Conservation (phyloP, 331 rosid species). For the Stylosanthes scabra region DNA sequence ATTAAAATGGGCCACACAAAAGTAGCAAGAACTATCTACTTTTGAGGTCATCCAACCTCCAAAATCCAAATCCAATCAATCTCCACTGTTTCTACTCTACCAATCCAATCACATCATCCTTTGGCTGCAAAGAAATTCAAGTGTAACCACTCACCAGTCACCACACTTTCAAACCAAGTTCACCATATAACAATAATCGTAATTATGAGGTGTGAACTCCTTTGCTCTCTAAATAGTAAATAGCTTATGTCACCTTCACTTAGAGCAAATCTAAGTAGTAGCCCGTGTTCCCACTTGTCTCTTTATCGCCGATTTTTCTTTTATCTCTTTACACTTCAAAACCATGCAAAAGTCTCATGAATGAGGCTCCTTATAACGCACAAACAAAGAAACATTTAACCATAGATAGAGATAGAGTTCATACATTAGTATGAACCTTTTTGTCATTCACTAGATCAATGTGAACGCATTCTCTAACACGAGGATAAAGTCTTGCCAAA, state of each 20-base stretch:
- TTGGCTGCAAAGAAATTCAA: background rate
- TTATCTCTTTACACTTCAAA: background rate
- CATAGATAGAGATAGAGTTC: background rate
- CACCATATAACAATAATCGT: background rate
- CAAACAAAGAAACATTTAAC: background rate
- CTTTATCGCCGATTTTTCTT: background rate
- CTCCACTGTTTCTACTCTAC: background rate
- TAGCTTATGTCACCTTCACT: conserved; percentile 6
- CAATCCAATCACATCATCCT: background rate
- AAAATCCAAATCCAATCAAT: background rate
- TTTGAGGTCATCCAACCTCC: background rate
- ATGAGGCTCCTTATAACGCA: background rate
- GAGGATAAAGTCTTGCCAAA: background rate
- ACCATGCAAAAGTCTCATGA: background rate
- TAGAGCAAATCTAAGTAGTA: background rate
- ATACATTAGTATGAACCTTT: background rate
- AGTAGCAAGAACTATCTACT: background rate
- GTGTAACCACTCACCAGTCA: background rate
- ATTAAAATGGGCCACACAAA: too few species aligned
- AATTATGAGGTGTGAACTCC: conserved; percentile 29
- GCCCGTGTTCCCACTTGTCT: background rate
- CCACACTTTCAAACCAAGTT: background rate
- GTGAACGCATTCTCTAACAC: background rate
- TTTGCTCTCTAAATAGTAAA: too few species aligned
- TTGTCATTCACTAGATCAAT: background rate